phyloP scores from a whole-genome alignment of 2,329 filamentous ascomycete species.

The Didymella keratinophila region DNA sequence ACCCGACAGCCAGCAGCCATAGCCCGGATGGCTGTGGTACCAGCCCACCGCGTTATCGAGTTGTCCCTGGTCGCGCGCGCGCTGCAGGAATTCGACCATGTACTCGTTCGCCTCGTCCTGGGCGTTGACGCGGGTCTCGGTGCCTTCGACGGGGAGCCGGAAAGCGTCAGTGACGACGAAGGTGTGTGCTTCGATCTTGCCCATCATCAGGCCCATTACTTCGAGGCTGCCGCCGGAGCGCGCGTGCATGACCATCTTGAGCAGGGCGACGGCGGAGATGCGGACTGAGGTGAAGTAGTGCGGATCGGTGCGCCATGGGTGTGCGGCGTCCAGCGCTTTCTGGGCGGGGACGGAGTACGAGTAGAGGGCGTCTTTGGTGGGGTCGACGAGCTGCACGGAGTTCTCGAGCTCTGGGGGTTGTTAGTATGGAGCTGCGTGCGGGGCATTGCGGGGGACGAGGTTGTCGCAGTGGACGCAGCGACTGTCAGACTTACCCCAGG shows the following conservation, averaged over 20 bases:
- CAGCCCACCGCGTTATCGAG: slow-evolving; percentile 94
- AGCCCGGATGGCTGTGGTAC: slow-evolving; percentile 98
- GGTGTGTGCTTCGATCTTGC: slow-evolving; percentile 83
- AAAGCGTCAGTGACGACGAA: slow-evolving; percentile 96
- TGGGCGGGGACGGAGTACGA: slow-evolving; percentile 75
- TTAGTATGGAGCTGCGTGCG: slow-evolving; percentile 23
- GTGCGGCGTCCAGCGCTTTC: slow-evolving; percentile 67
- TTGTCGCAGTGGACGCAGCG: neutral
- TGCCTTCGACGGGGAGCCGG: slow-evolving; percentile 92
- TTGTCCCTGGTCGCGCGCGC: slow-evolving; percentile 77
- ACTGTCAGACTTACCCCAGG: slow-evolving; percentile 42
- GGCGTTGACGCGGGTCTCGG: slow-evolving; percentile 97
- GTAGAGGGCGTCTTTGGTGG: slow-evolving; percentile 90
- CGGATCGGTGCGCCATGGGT: slow-evolving; percentile 80
- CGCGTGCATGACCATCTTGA: slow-evolving; percentile 99
- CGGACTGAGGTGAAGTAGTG: slow-evolving; percentile 93
- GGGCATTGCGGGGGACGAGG: slow-evolving; percentile 12
- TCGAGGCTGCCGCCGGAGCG: slow-evolving; percentile 92
- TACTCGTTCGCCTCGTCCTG: slow-evolving; percentile 97
- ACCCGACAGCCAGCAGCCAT: slow-evolving; percentile 96
- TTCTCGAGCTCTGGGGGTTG: slow-evolving; percentile 81
- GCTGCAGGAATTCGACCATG: slow-evolving; percentile 83
- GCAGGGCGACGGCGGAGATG: slow-evolving; percentile 89
- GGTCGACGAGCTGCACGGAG: slow-evolving; percentile 79
- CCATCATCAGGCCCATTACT: slow-evolving; percentile 98